Evolutionary conservation across 129 eudicot species (phyloP).

Genomic region (Chrysanthemum makinoi): DNA sequence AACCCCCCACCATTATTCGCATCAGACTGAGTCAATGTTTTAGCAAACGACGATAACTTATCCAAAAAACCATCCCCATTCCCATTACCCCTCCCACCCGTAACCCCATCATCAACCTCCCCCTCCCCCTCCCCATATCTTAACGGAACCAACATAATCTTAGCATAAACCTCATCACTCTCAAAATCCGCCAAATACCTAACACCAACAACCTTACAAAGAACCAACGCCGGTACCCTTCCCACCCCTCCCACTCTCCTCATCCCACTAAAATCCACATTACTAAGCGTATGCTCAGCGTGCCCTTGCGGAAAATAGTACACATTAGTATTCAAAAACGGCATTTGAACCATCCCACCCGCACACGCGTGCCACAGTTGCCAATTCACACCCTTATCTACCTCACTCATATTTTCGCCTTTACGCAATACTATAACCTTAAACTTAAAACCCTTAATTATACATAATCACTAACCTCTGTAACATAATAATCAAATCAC

Average conservation of each 20-base stretch:
- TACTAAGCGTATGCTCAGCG: slow-evolving; percentile 60
- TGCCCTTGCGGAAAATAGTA: slow-evolving; percentile 87
- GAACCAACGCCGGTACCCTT: slow-evolving; percentile 51
- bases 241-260: slow-evolving; percentile 49
- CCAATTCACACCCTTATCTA: slow-evolving; percentile 50
- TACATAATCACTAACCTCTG: slow-evolving; percentile 33
- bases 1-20: slow-evolving; percentile 90
- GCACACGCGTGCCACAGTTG: slow-evolving; percentile 90
- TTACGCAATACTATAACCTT: neutral
- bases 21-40: slow-evolving; percentile 77
- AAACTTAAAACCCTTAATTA: slow-evolving; percentile 14
- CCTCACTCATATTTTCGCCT: slow-evolving; percentile 35
- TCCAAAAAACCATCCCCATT: slow-evolving; percentile 40
- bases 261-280: slow-evolving; percentile 55
- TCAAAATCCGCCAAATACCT: slow-evolving; percentile 65
- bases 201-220: slow-evolving; percentile 58
- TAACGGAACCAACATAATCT: slow-evolving; percentile 56
- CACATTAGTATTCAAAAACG: slow-evolving; percentile 49
- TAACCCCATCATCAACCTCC: slow-evolving; percentile 34
- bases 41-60: slow-evolving; percentile 59
- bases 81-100: slow-evolving; percentile 21
- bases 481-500: slow-evolving; percentile 15
- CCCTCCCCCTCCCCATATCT: slow-evolving; percentile 34
- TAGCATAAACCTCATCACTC: slow-evolving; percentile 69
- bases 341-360: slow-evolving; percentile 77